A percentile compares a stretch with the other conserved stretches of the same genome.
Evolutionary conservation across 163 green algal genomes (phyloP).

Genomic region (Scenedesmus sp.): DNA sequence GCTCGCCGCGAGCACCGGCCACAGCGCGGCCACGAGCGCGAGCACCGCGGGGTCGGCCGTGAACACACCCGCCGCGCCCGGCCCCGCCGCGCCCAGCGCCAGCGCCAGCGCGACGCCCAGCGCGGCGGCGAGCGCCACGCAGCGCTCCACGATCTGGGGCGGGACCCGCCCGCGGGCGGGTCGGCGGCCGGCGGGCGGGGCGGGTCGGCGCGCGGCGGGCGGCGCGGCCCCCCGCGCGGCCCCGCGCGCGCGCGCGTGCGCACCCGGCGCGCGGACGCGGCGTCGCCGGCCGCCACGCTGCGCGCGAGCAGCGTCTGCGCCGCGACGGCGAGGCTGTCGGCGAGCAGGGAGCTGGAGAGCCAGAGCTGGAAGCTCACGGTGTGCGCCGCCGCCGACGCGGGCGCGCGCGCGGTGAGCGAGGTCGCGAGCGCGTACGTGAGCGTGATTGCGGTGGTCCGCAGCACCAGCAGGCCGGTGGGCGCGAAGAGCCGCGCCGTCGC

Average conservation of each 20-base stretch:
- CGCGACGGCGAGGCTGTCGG: conserved; percentile 82
- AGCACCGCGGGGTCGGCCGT: conserved; percentile 63
- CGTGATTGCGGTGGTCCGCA: conserved; percentile 71
- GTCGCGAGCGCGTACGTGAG: conserved; percentile 73
- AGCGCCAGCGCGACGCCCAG: conserved; percentile 51
- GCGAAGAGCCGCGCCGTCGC: conserved; percentile 31
- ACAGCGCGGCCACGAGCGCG: conserved; percentile 23
- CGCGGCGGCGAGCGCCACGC: conserved; percentile 20
- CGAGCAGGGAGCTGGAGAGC: conserved; percentile 77
- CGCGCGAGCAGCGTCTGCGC: conserved; percentile 76
- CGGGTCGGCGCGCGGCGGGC: background rate
- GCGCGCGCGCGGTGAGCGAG: conserved; percentile 46
- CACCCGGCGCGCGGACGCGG: conserved; percentile 3
- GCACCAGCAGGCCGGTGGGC: conserved; percentile 64
- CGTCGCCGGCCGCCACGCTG: conserved; percentile 48
- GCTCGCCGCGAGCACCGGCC: conserved; percentile 65
- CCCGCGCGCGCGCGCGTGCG: background rate
- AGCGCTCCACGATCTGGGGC: conserved; percentile 36
- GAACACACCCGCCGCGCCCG: conserved; percentile 48
- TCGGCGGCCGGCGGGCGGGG: too few species aligned
- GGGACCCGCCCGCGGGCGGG: background rate
- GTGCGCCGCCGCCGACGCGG: conserved; percentile 34
- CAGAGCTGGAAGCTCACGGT: conserved; percentile 72
- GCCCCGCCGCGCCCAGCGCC: conserved; percentile 1
- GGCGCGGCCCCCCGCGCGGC: background rate